Percentiles rank a stretch among this genome's conserved stretches.
Conservation (phyloP, 2,329 filamentous ascomycete genomes). For the Herpotrichia juniperi region DNA sequence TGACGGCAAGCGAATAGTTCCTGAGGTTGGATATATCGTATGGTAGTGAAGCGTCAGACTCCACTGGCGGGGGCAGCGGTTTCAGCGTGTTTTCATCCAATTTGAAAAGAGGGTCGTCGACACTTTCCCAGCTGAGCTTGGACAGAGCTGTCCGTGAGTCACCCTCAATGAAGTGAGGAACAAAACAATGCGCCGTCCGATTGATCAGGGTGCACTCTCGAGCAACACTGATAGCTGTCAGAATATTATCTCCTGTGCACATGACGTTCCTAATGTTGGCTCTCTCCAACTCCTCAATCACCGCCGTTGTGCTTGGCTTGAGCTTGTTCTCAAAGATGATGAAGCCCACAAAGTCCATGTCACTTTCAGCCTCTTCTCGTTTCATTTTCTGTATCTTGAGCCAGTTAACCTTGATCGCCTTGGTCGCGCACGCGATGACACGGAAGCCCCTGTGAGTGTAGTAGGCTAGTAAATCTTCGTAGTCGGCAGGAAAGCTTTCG, state of each 20-base stretch:
- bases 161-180: conserved; percentile 86
- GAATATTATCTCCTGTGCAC: conserved; percentile 97
- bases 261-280: conserved; percentile 91
- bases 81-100: conserved; percentile 81
- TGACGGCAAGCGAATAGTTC: conserved; percentile 88
- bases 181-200: conserved; percentile 83
- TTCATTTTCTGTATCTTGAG: conserved; percentile 94
- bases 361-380: conserved; percentile 80
- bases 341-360: conserved; percentile 89
- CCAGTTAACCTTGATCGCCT: conserved; percentile 88
- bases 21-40: conserved; percentile 81
- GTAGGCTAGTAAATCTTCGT: conserved; percentile 83
- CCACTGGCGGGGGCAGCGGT: conserved; percentile 73
- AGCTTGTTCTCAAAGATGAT: conserved; percentile 99
- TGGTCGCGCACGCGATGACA: conserved; percentile 93
- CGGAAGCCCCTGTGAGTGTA: conserved; percentile 97
- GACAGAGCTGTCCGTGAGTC: conserved; percentile 75
- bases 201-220: conserved; percentile 87
- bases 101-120: conserved; percentile 81
- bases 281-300: conserved; percentile 79
- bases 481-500: conserved; percentile 85
- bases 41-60: conserved; percentile 81
- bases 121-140: conserved; percentile 85
- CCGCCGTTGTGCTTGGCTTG: conserved; percentile 81
- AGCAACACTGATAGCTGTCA: conserved; percentile 95